Evolutionary conservation across 2,329 filamentous ascomycete species (phyloP), one percentile per base, ranked within the genome.

Genomic region (Trichoderma sp.): DNA sequence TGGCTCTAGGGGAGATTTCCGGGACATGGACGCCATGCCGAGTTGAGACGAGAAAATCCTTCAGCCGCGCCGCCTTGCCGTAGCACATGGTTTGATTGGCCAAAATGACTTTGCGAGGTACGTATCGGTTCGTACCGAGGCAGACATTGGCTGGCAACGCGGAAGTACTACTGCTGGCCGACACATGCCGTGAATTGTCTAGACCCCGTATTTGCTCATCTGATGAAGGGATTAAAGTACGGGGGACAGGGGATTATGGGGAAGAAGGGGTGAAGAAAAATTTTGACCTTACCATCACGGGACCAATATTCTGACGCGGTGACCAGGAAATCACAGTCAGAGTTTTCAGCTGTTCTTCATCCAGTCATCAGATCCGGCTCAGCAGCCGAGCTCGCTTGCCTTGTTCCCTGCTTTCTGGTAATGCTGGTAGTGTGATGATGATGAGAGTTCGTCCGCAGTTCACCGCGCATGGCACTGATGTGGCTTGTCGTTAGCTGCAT

Each of bases 161-260:
- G 36, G 23, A 30, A 50, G 39, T 50, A 30, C 61, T 30, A n/a
- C 23, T 64, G 13, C 39, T 61, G 57, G 57, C 66, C 57, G 55
- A 61, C 39, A 53, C 66, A 61, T 62, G 66, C 66, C 36, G 66
- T 57, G 57, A 50, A 39, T 62, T 17, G 58, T 68, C 36, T 47
- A 47, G 53, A 50, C 66, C 66, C 66, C 66, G 66, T 69, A 69
- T 69, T 61, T 69, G 55, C 66, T 69, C 66, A 69, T 69, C 66
- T 69, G 66, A 69, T 67, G 64, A 67, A 67, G 32, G 64, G 64
- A 67, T 53, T 47, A 53, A 69, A 53, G 59, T 69, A 69, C 66
- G 66, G 66, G 66, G 57, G 30, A 53, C 66, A 69, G 66, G 66
- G 66, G 53, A 61, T 26, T 26, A 65, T 28, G 68, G 68, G 62